Conservation (phyloP, 805 yeast species). For the Lipomyces chichibuensis region DNA sequence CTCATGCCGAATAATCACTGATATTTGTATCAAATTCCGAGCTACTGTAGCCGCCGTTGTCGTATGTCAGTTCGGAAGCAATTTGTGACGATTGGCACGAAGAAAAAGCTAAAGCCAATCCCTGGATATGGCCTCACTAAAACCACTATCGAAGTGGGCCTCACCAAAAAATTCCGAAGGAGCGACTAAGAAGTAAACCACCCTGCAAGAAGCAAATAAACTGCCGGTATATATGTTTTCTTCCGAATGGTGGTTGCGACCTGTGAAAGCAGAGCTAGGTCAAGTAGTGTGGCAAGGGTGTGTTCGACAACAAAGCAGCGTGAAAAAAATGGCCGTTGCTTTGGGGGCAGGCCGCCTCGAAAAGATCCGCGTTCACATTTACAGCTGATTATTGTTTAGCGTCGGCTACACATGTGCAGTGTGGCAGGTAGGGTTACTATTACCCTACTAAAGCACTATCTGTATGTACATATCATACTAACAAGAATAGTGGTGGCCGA, state of each 20-base stretch:
- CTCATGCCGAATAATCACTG: slow-evolving; percentile 17
- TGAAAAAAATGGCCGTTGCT: not conserved
- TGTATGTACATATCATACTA: too few relatives aligned
- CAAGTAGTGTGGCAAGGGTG: not conserved
- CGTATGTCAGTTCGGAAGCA: not conserved
- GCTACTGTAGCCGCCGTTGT: not conserved
- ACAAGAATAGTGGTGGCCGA: too few relatives aligned
- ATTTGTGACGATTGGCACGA: not conserved
- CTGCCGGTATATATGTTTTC: not conserved
- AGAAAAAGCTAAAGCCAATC: not conserved
- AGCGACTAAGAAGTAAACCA: not conserved
- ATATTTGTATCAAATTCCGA: not conserved
- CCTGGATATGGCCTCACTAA: too few relatives aligned
- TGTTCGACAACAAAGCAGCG: not conserved
- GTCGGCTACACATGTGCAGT: not conserved
- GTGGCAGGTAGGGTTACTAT: not conserved
- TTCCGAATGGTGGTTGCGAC: not conserved
- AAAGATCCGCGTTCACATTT: not conserved
- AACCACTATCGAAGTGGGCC: not conserved
- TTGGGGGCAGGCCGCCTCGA: not conserved
- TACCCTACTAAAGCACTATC: not conserved
- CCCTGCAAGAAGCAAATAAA: not conserved
- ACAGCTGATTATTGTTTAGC: not conserved
- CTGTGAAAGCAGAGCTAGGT: not conserved
- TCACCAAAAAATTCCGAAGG: not conserved